phyloP scores from a whole-genome alignment of 1,284 basidiomycete genomes.

The Grifola frondosa region DNA sequence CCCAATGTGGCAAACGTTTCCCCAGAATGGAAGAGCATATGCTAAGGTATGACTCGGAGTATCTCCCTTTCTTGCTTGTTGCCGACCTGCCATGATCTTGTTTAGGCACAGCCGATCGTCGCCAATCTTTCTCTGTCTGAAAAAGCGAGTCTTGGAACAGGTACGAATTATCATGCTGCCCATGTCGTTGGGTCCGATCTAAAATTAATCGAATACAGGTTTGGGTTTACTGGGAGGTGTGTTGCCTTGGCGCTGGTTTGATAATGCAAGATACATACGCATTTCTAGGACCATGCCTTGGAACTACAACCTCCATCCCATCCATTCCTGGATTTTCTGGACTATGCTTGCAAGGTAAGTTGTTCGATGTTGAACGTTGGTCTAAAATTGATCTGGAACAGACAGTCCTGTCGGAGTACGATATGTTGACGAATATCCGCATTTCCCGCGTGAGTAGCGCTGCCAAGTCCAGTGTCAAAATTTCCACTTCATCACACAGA shows the following conservation, averaged over 20 bases:
- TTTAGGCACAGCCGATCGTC: slow-evolving; percentile 45
- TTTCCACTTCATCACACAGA: slow-evolving; percentile 28
- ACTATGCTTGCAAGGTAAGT: slow-evolving; percentile 62
- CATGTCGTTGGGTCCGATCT: not conserved
- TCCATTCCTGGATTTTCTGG: slow-evolving; percentile 60
- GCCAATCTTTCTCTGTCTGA: slow-evolving; percentile 51
- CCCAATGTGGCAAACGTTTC: slow-evolving; percentile 40
- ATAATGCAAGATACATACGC: not conserved
- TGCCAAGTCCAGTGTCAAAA: not conserved
- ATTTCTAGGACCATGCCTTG: slow-evolving; percentile 55
- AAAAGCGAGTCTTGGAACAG: slow-evolving; percentile 57
- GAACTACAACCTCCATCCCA: slow-evolving; percentile 62
- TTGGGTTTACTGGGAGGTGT: slow-evolving; percentile 46
- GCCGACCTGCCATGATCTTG: too few species aligned
- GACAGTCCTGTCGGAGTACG: slow-evolving; percentile 67
- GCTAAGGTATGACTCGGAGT: slow-evolving; percentile 39
- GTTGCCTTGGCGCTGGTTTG: slow-evolving; percentile 16
- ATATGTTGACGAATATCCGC: slow-evolving; percentile 60
- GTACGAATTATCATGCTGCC: slow-evolving; percentile 28
- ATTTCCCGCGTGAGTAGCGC: slow-evolving; percentile 59
- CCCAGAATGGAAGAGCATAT: slow-evolving; percentile 52
- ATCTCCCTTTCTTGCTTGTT: too few species aligned
- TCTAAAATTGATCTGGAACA: slow-evolving; percentile 18
- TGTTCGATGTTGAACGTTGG: not conserved
- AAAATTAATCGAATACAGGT: slow-evolving; percentile 1